Percentiles rank a stretch among this genome's conserved stretches.
These are phyloP conservation scores for Antitrichia curtipendula DNA, from an alignment of 225 moss, liverwort and hornwort genomes.

Conservation along the genomic window DNA sequence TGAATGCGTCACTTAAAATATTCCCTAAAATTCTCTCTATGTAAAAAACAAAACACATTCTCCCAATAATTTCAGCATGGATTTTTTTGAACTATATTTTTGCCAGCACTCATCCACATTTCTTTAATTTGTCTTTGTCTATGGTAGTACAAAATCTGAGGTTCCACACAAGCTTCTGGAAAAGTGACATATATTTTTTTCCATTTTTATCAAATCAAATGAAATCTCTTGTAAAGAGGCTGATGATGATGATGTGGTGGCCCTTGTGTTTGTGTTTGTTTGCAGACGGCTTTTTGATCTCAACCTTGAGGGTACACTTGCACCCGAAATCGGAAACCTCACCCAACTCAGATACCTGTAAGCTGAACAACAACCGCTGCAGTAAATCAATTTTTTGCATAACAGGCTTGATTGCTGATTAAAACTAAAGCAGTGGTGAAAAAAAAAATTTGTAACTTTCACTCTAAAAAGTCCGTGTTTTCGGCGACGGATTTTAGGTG, in stretches of 20 bases:
- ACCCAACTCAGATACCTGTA: constrained; percentile 23
- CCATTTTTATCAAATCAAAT: too few species aligned
- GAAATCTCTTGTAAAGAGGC: neutral
- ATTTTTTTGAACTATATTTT: neutral
- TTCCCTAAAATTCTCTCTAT: neutral
- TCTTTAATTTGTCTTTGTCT: neutral
- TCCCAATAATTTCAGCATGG: neutral
- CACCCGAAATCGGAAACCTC: constrained; percentile 60
- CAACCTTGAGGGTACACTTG: constrained; percentile 43
- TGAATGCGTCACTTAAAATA: neutral
- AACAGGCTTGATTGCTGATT: neutral
- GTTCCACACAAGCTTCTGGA: neutral
- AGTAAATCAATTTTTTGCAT: neutral
- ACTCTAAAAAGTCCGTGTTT: too few species aligned
- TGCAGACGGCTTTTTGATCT: constrained; percentile 37
- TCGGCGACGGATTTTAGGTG: too few species aligned
- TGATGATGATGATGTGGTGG: neutral
- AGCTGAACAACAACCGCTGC: neutral
- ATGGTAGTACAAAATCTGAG: neutral
- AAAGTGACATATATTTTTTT: neutral
- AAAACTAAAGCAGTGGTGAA: neutral
- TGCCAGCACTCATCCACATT: neutral
- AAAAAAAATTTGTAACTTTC: neutral
- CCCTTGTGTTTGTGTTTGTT: neutral
- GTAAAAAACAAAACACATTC: neutral